phyloP scores from a whole-genome alignment of 495 filamentous ascomycete species.

The Daldinia bambusicola region DNA sequence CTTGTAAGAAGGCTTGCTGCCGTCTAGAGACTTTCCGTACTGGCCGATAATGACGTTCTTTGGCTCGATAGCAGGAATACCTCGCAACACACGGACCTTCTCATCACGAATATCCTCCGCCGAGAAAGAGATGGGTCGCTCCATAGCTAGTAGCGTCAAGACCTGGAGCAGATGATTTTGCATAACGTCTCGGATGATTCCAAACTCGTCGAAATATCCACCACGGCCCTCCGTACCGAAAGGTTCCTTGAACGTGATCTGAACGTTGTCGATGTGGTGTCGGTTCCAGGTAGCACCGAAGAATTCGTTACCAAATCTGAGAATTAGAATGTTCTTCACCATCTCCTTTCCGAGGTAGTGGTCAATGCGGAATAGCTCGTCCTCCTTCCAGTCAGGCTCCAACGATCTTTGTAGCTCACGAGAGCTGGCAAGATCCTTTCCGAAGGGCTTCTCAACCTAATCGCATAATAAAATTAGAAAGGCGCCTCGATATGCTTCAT shows the following conservation, averaged over 20 bases:
- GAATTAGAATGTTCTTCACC: conserved; percentile 99
- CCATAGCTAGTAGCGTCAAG: conserved; percentile 96
- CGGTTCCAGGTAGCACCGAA: conserved; percentile 99
- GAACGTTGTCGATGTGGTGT: conserved; percentile 98
- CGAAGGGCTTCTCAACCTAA: conserved; percentile 98
- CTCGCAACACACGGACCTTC: conserved; percentile 95
- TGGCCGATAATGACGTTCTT: conserved; percentile 99
- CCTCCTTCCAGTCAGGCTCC: conserved; percentile 98
- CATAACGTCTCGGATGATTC: conserved; percentile 99
- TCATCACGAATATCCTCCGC: conserved; percentile 98
- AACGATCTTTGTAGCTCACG: conserved; percentile 94
- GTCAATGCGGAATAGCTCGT: conserved; percentile 99
- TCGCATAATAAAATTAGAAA: conserved; percentile 30
- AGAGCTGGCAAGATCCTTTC: conserved; percentile 94
- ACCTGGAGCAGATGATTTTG: conserved; percentile 97
- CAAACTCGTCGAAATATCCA: conserved; percentile 99
- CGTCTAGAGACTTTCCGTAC: conserved; percentile 95
- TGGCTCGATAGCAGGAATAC: conserved; percentile 94
- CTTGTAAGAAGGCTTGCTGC: conserved; percentile 97
- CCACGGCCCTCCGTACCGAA: conserved; percentile 99
- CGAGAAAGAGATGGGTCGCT: conserved; percentile 97
- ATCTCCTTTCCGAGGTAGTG: conserved; percentile 99
- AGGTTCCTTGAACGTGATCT: conserved; percentile 99
- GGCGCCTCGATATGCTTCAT: background rate
- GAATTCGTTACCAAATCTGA: conserved; percentile 99